These are phyloP conservation scores for Rhodotorula graminis DNA, from an alignment of 768 basidiomycete genomes.

Conservation along the genomic window DNA sequence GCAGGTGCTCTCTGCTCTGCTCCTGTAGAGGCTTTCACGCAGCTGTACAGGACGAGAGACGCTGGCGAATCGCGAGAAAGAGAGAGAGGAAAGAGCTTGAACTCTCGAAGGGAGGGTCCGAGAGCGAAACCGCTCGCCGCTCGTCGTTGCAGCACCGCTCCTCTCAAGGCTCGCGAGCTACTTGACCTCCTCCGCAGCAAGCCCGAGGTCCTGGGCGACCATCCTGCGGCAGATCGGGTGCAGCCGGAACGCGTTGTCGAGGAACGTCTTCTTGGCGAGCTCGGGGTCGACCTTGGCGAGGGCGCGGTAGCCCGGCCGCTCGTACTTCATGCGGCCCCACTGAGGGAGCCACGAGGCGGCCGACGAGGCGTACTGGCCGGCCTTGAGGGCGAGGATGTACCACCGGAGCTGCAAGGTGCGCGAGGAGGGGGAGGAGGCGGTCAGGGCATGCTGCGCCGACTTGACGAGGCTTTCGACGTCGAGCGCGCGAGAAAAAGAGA, in stretches of 20 bases:
- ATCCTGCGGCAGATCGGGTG: slow-evolving; percentile 48
- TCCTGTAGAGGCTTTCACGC: too few relatives aligned
- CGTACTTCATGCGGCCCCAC: slow-evolving; percentile 4
- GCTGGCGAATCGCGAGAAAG: too few relatives aligned
- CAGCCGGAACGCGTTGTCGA: slow-evolving; percentile 43
- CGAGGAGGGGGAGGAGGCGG: too few relatives aligned
- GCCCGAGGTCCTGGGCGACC: slow-evolving; percentile 42
- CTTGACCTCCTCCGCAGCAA: not conserved
- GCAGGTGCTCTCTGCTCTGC: too few relatives aligned
- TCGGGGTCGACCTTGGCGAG: slow-evolving; percentile 45
- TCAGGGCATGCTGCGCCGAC: too few relatives aligned
- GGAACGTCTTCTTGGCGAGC: slow-evolving; percentile 48
- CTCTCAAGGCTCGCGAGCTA: too few relatives aligned
- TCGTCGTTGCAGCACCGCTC: too few relatives aligned
- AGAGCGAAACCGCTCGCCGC: too few relatives aligned
- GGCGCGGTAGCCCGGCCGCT: slow-evolving; percentile 34
- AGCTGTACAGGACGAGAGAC: too few relatives aligned
- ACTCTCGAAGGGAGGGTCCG: too few relatives aligned
- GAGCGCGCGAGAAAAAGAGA: not conserved
- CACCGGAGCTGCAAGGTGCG: slow-evolving; percentile 38
- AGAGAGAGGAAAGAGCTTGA: too few relatives aligned
- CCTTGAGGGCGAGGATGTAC: slow-evolving; percentile 37
- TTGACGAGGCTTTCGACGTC: too few relatives aligned
- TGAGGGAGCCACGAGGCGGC: slow-evolving; percentile 41
- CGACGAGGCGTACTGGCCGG: slow-evolving; percentile 45